phyloP scores from a whole-genome alignment of 1,284 basidiomycete genomes.

The Ganoderma resinaceum region DNA sequence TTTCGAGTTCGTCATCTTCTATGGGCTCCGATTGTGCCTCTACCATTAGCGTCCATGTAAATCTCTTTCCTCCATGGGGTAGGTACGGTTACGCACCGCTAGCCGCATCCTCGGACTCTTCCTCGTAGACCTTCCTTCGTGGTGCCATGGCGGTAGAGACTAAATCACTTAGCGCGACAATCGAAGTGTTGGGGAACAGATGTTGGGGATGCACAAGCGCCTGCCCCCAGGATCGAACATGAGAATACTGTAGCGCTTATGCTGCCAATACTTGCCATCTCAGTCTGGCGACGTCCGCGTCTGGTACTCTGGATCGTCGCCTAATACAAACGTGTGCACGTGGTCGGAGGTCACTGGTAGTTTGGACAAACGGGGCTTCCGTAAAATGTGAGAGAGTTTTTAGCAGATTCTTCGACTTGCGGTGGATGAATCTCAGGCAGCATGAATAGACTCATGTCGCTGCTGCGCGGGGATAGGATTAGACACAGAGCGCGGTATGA shows the following conservation, averaged over 20 bases:
- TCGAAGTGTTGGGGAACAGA: not conserved
- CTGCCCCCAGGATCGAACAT: not conserved
- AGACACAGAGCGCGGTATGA: conserved; percentile 54
- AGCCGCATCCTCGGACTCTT: conserved; percentile 32
- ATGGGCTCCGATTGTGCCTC: conserved; percentile 32
- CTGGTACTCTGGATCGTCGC: too few species aligned
- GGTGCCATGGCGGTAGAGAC: conserved; percentile 21
- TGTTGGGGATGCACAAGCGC: not conserved
- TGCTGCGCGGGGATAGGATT: conserved; percentile 61
- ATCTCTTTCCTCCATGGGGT: not conserved
- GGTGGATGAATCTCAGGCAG: conserved; percentile 53
- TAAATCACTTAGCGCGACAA: not conserved
- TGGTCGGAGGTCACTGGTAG: too few species aligned
- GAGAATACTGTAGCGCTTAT: too few species aligned
- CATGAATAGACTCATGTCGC: conserved; percentile 55
- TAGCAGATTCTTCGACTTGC: conserved; percentile 36
- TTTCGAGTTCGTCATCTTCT: conserved; percentile 37
- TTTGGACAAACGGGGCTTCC: not conserved
- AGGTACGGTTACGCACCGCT: conserved; percentile 30
- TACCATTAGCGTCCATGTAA: not conserved
- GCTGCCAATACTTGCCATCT: too few species aligned
- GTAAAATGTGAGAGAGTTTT: conserved; percentile 43
- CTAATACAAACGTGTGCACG: too few species aligned
- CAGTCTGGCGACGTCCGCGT: too few species aligned
- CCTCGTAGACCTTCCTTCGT: conserved; percentile 29